phyloP scores from a whole-genome alignment of 805 yeast genomes.

The Yarrowia phangngaensis region DNA sequence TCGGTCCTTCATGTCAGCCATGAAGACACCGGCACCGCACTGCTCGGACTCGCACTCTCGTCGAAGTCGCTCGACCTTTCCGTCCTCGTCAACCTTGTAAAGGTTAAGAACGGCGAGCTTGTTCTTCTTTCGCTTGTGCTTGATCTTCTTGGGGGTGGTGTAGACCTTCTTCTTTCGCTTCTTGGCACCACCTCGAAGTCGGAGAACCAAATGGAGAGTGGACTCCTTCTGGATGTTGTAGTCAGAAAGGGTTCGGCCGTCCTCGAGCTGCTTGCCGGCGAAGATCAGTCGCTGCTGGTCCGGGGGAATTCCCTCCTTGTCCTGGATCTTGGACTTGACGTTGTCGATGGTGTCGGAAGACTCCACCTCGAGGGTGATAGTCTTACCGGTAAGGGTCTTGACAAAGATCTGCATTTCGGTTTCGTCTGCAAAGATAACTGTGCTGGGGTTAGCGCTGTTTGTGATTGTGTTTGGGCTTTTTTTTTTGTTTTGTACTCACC shows the following conservation, averaged over 20 bases:
- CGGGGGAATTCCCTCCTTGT: constrained; percentile 96
- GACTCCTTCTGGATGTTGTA: constrained; percentile 99
- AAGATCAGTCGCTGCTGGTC: constrained; percentile 96
- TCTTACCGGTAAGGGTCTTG: constrained; percentile 98
- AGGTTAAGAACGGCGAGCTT: constrained; percentile 98
- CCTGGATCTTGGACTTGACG: constrained; percentile 94
- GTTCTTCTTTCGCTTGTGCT: constrained; percentile 99
- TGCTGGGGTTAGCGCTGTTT: not conserved
- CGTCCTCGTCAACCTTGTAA: constrained; percentile 99
- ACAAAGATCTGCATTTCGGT: constrained; percentile 72
- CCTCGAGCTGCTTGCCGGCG: constrained; percentile 95
- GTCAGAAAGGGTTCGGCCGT: constrained; percentile 91
- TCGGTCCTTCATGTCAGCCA: constrained; percentile 98
- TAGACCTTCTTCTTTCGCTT: constrained; percentile 99
- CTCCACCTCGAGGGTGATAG: constrained; percentile 97
- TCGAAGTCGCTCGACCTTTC: constrained; percentile 97
- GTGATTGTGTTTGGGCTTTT: not conserved
- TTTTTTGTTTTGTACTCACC: constrained; percentile 13
- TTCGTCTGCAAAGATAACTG: constrained; percentile 40
- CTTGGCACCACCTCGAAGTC: constrained; percentile 99
- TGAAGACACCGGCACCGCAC: constrained; percentile 99
- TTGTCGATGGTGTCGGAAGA: constrained; percentile 97
- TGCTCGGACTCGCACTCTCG: constrained; percentile 86
- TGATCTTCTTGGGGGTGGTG: constrained; percentile 99
- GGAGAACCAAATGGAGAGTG: constrained; percentile 89